These are phyloP conservation scores for Streptanthus diversifolius DNA, from an alignment of 345 rosid species.

Conservation along the genomic window DNA sequence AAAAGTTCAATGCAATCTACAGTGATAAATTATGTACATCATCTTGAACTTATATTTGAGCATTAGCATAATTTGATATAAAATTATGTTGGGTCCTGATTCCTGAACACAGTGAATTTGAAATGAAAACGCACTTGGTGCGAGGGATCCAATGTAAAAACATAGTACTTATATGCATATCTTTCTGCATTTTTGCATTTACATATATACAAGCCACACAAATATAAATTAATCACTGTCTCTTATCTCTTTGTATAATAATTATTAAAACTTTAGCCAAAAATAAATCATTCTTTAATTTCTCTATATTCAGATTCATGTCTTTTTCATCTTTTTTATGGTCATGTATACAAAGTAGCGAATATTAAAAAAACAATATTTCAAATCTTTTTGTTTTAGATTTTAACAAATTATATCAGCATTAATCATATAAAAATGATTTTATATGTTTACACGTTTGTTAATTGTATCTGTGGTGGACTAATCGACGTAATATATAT, in stretches of 20 bases:
- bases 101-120: slow-evolving; percentile 17
- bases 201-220: neutral
- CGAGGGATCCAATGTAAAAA: slow-evolving; percentile 81
- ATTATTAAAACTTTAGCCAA: slow-evolving; percentile 13
- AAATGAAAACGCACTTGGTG: slow-evolving; percentile 43
- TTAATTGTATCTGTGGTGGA: neutral
- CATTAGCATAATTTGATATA: neutral
- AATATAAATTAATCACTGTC: neutral
- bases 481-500: neutral
- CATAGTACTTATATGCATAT: slow-evolving; percentile 9
- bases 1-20: slow-evolving; percentile 35
- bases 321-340: slow-evolving; percentile 25
- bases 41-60: neutral
- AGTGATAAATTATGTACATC: neutral
- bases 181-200: slow-evolving; percentile 9
- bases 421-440: neutral
- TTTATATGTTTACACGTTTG: neutral
- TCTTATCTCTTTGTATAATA: neutral
- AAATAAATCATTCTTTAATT: slow-evolving; percentile 20
- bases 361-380: neutral
- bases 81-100: slow-evolving; percentile 18
- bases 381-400: neutral
- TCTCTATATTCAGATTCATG: slow-evolving; percentile 18
- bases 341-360: slow-evolving; percentile 2
- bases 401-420: neutral